Percentiles rank a stretch among this genome's conserved stretches.
Conservation (phyloP, 257 asterid species). For the Solanum chmielewskii region DNA sequence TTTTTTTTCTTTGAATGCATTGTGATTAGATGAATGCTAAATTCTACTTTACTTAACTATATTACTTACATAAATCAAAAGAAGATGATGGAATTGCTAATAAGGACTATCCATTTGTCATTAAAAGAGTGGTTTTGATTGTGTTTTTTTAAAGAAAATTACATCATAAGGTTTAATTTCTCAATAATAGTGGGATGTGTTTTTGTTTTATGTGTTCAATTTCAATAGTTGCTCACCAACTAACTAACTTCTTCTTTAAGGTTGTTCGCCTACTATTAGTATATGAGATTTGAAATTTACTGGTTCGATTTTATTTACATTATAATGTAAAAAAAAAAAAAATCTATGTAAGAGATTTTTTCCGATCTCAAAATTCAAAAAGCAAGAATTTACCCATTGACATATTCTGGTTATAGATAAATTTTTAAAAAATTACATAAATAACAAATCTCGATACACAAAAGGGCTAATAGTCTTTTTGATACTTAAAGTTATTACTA, state of each 20-base stretch:
- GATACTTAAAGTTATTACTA: background rate
- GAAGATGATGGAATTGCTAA: background rate
- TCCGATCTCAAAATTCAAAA: background rate
- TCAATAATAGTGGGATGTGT: background rate
- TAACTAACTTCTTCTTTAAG: background rate
- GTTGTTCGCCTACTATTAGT: background rate
- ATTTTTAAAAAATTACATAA: background rate
- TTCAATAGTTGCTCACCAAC: conserved; percentile 22
- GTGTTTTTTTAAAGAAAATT: background rate
- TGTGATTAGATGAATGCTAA: background rate
- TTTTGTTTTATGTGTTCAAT: background rate
- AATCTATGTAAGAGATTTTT: background rate
- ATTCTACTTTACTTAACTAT: background rate
- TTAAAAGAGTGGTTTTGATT: background rate
- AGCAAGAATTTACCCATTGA: background rate
- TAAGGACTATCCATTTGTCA: background rate
- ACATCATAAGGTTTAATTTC: background rate
- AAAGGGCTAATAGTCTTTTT: background rate
- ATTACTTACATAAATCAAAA: background rate
- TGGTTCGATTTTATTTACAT: background rate
- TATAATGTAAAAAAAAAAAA: background rate
- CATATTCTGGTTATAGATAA: background rate
- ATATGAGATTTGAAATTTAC: background rate
- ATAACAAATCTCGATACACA: accelerated
- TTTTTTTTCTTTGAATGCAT: background rate